Evolutionary conservation across 352 stramenopile species (phyloP), one percentile per base, ranked within the genome.

Genomic region (Pythium inflatum): DNA sequence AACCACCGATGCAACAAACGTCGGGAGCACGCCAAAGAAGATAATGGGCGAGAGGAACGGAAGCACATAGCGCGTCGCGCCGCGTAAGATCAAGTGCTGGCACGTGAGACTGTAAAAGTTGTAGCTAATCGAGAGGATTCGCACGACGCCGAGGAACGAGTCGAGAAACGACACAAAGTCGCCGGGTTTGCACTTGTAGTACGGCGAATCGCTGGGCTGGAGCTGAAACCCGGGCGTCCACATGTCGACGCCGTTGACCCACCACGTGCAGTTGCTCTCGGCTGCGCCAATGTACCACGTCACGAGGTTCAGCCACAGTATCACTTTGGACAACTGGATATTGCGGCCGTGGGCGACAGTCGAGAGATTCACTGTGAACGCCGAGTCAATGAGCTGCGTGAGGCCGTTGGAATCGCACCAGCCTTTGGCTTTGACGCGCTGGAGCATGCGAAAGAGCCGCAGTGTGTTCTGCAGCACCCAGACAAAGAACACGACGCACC

Each of bases 81-180:
- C 58, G 6, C 55, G 54, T 5, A 59, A 36, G 24, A 65, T 60
- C 31, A 54, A 33, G 22, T 60, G 57, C 41, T 56, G 51, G 24
- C 31, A 62, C n/a, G 66, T 73, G 50, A 73, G 34, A n/a, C 51
- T 62, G 20, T 65, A 68, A 9, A 73, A 57, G 41, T 67, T 73
- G 58, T 73, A 73, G 33, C 57, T 68, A 27, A 68, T 68, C 3
- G 50, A 62, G 24, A 67, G 16, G 36, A 73, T 30, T 3, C 66
- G 57, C 22, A 65, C 13, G 13, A 63, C 41, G 6, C 55, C 66
- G 51, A 68, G 31, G 14, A 62, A 11, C 7, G 48, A 62, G 28
- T 45, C 22, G 11, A 60, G 45, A 11, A 55, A 40, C 0, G 53
- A 57, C 1, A 58, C 24, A 18, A 53, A 53, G 1, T 30, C 22